Percentiles rank a stretch among this genome's conserved stretches.
Evolutionary conservation across 2,329 filamentous ascomycete species (phyloP).

Genomic region (Cephalotrichum gorgonifer): DNA sequence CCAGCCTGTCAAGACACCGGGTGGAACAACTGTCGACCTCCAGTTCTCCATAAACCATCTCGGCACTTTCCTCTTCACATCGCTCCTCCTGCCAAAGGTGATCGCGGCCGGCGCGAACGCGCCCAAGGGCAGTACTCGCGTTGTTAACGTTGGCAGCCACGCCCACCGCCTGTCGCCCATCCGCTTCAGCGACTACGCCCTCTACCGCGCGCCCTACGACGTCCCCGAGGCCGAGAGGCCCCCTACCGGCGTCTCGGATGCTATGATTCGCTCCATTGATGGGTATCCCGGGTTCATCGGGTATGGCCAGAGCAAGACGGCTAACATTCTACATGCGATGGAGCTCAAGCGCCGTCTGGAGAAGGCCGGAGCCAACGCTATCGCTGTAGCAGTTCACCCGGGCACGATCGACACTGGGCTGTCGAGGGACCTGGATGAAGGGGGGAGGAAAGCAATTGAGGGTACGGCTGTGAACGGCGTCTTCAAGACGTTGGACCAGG

Average conservation of each 20-base stretch:
- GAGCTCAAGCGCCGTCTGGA: constrained; percentile 8
- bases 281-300: constrained; percentile 12
- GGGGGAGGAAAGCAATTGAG: background rate
- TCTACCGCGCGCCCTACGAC: constrained; percentile 12
- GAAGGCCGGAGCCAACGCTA: background rate
- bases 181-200: constrained; percentile 21
- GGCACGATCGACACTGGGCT: constrained; percentile 7
- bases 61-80: constrained; percentile 34
- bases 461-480: background rate
- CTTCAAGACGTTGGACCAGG: constrained; percentile 7
- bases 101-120: background rate
- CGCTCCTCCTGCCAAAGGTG: constrained; percentile 22
- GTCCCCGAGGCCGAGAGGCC: constrained; percentile 2
- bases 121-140: constrained; percentile 11
- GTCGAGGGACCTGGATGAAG: background rate
- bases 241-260: background rate
- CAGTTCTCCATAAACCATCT: constrained; percentile 35
- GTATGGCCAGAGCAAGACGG: constrained; percentile 19
- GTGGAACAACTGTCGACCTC: constrained; percentile 23
- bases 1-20: constrained; percentile 10
- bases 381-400: constrained; percentile 11
- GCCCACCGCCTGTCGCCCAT: constrained; percentile 18
- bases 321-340: constrained; percentile 15
- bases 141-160: constrained; percentile 30
- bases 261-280: constrained; percentile 8